These are phyloP conservation scores for Alternaria gansuensis DNA, from an alignment of 2,329 filamentous ascomycete species.

Conservation along the genomic window DNA sequence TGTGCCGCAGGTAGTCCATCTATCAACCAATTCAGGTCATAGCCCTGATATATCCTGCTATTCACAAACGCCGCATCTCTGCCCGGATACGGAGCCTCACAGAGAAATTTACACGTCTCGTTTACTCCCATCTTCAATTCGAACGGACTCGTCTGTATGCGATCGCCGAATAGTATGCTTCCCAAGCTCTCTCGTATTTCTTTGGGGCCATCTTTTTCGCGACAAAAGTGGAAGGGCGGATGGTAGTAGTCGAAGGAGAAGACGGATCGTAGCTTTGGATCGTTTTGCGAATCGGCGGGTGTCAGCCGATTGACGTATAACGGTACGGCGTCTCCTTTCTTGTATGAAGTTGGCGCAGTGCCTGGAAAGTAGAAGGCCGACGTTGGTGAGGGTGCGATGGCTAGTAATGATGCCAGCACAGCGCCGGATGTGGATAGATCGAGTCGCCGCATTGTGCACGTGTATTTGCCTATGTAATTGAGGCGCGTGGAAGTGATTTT, in stretches of 20 bases:
- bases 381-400: constrained; percentile 46
- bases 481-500: constrained; percentile 14
- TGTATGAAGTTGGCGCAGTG: constrained; percentile 92
- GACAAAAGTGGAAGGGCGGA: constrained; percentile 85
- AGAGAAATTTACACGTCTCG: constrained; percentile 85
- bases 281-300: constrained; percentile 77
- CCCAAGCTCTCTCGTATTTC: constrained; percentile 88
- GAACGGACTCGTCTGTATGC: constrained; percentile 96
- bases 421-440: constrained; percentile 37
- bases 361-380: constrained; percentile 94
- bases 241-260: constrained; percentile 98
- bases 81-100: constrained; percentile 72
- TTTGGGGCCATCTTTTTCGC: constrained; percentile 77
- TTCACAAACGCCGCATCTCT: constrained; percentile 81
- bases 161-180: constrained; percentile 95
- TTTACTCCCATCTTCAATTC: constrained; percentile 86
- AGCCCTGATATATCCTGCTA: constrained; percentile 80
- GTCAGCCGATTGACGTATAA: constrained; percentile 93
- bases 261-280: constrained; percentile 87
- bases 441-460: constrained; percentile 43
- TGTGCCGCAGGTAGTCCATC: constrained; percentile 94
- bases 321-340: constrained; percentile 78
- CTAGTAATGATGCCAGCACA: constrained; percentile 51
- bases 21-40: constrained; percentile 94
- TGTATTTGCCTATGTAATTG: constrained; percentile 9